Evolutionary conservation across 2,329 filamentous ascomycete genomes (phyloP).

Genomic region (Beauveria australis): DNA sequence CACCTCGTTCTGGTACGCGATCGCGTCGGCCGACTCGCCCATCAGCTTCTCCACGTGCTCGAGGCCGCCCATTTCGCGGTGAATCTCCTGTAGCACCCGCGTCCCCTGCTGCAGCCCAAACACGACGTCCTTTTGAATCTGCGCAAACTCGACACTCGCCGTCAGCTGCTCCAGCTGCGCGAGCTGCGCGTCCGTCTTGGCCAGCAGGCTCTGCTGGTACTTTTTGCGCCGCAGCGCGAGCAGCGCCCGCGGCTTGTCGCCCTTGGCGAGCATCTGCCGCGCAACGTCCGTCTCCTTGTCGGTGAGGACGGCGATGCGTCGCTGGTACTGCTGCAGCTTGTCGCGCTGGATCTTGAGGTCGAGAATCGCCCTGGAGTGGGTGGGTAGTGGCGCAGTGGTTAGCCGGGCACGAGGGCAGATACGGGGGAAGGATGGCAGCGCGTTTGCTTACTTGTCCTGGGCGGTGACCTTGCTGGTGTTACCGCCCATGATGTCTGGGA

Average conservation of each 20-base stretch:
- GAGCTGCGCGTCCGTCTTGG: constrained; percentile 88
- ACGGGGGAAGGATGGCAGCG: background rate
- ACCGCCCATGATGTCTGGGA: constrained; percentile 39
- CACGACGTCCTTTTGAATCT: constrained; percentile 93
- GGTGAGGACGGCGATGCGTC: constrained; percentile 78
- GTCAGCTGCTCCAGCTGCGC: constrained; percentile 86
- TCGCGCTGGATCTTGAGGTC: constrained; percentile 97
- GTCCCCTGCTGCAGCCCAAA: constrained; percentile 91
- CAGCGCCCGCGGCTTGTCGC: constrained; percentile 74
- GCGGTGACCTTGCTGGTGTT: constrained; percentile 50
- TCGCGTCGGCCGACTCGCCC: constrained; percentile 83
- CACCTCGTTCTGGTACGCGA: constrained; percentile 91
- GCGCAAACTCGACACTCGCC: constrained; percentile 84
- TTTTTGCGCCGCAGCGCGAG: constrained; percentile 90
- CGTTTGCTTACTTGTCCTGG: constrained; percentile 70
- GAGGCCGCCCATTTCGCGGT: constrained; percentile 90
- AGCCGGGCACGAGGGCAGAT: constrained; percentile 10
- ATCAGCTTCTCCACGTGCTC: constrained; percentile 92
- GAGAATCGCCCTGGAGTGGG: constrained; percentile 70
- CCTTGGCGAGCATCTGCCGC: constrained; percentile 67
- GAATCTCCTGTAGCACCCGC: constrained; percentile 79
- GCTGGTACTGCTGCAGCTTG: constrained; percentile 93
- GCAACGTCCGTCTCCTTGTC: constrained; percentile 82
- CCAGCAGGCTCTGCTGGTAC: constrained; percentile 84
- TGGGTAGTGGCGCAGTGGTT: background rate